phyloP scores from a whole-genome alignment of 2,329 filamentous ascomycete species.

The Fusarium odoratissimum region DNA sequence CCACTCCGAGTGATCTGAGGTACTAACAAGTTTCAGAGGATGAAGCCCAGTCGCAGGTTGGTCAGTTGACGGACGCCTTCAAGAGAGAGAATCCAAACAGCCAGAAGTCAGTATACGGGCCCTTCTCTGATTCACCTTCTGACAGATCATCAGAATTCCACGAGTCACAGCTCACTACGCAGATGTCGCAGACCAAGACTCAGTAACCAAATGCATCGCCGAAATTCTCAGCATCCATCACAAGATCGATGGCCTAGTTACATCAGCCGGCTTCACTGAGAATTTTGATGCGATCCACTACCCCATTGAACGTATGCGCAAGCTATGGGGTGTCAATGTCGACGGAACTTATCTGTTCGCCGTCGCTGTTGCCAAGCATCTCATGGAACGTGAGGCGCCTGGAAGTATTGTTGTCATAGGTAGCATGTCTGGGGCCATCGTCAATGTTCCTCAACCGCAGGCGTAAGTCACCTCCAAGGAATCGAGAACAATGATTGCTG shows the following conservation, averaged over 20 bases:
- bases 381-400: constrained; percentile 81
- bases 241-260: constrained; percentile 92
- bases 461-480: constrained; percentile 58
- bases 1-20: neutral
- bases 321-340: constrained; percentile 93
- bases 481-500: fast-evolving
- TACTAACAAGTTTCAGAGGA: constrained; percentile 67
- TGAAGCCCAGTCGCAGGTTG: constrained; percentile 81
- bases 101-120: constrained; percentile 61
- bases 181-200: constrained; percentile 85
- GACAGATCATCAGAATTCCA: constrained; percentile 65
- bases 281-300: constrained; percentile 93
- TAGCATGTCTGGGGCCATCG: constrained; percentile 91
- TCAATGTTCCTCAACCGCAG: constrained; percentile 95
- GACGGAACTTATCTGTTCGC: constrained; percentile 92
- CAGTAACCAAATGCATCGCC: constrained; percentile 77
- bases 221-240: constrained; percentile 70
- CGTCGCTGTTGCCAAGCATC: constrained; percentile 82
- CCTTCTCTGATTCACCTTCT: neutral
- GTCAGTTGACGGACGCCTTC: constrained; percentile 79
- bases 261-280: constrained; percentile 93
- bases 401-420: constrained; percentile 95
- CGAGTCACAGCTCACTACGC: constrained; percentile 90
- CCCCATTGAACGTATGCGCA: constrained; percentile 88
- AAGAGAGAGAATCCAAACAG: constrained; percentile 80